Evolutionary conservation across 2,329 filamentous ascomycete species (phyloP).

Genomic region (Fusarium sp.): DNA sequence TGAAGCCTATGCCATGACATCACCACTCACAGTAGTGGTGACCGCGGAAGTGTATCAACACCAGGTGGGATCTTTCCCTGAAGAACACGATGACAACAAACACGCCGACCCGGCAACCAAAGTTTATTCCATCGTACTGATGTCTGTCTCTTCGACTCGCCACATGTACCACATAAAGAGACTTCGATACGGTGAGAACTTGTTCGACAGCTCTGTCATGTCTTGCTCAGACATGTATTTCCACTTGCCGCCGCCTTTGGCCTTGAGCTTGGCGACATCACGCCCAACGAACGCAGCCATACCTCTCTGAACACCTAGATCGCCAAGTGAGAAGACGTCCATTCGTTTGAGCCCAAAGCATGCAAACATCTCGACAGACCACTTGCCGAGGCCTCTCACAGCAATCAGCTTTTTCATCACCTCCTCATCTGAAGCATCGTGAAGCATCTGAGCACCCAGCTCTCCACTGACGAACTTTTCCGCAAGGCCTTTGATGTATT

Average conservation of each 20-base stretch:
- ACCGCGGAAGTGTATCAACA: slow-evolving; percentile 2
- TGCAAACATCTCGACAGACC: slow-evolving; percentile 98
- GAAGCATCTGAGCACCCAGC: slow-evolving; percentile 79
- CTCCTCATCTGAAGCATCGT: slow-evolving; percentile 85
- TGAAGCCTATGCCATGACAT: slow-evolving; percentile 27
- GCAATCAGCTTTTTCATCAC: slow-evolving; percentile 84
- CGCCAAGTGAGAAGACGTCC: slow-evolving; percentile 93
- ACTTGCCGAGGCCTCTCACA: slow-evolving; percentile 86
- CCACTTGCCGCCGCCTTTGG: slow-evolving; percentile 85
- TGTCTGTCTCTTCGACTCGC: slow-evolving; percentile 83
- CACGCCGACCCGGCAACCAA: slow-evolving; percentile 29
- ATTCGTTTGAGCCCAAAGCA: slow-evolving; percentile 93
- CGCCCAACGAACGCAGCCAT: slow-evolving; percentile 89
- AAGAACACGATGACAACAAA: slow-evolving; percentile 18
- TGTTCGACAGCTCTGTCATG: slow-evolving; percentile 84
- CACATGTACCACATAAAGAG: slow-evolving; percentile 99
- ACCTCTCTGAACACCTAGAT: slow-evolving; percentile 92
- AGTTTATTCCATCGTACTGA: slow-evolving; percentile 66
- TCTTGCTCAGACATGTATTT: slow-evolving; percentile 97
- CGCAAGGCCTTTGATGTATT: slow-evolving; percentile 90
- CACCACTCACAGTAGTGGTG: slow-evolving; percentile 20
- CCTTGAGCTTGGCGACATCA: slow-evolving; percentile 86
- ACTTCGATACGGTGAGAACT: slow-evolving; percentile 87
- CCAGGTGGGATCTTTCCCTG: slow-evolving; percentile 7
- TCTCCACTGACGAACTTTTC: slow-evolving; percentile 82